A percentile compares a stretch with the other conserved stretches of the same genome.
Conservation (phyloP, 306 rosid genomes). For the Luffa aegyptiaca region DNA sequence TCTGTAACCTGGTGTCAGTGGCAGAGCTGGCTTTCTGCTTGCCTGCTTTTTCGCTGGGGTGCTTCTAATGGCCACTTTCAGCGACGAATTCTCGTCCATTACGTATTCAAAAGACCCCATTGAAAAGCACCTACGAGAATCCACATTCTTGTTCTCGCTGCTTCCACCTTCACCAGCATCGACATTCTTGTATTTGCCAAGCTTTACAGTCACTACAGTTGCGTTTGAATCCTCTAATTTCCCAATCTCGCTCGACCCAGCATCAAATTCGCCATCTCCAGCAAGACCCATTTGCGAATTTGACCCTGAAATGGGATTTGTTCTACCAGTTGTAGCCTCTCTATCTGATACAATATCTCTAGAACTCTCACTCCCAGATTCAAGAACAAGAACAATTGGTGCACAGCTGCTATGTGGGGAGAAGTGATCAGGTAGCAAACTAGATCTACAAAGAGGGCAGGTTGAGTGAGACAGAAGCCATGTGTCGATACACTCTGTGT, state of each 20-base stretch:
- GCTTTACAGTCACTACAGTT: constrained; percentile 59
- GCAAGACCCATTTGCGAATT: constrained; percentile 29
- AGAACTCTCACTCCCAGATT: constrained; percentile 80
- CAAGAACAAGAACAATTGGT: constrained; percentile 74
- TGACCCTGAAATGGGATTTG: constrained; percentile 30
- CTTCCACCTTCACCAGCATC: constrained; percentile 44
- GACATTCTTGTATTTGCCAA: constrained; percentile 70
- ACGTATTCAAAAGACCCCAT: constrained; percentile 89
- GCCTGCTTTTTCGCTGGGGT: constrained; percentile 36
- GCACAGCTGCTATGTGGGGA: constrained; percentile 27
- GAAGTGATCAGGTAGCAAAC: constrained; percentile 53
- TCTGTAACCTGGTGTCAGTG: constrained; percentile 51
- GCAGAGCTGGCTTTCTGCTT: constrained; percentile 41
- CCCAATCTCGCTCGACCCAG: constrained; percentile 30
- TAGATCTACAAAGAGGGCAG: constrained; percentile 85
- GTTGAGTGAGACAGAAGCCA: constrained; percentile 97
- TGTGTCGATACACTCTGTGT: constrained; percentile 82
- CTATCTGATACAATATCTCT: constrained; percentile 52
- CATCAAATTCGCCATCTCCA: constrained; percentile 30
- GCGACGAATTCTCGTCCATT: constrained; percentile 60
- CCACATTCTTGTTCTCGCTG: constrained; percentile 34
- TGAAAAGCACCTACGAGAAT: constrained; percentile 81
- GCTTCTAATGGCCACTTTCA: constrained; percentile 63
- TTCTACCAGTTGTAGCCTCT: constrained; percentile 36
- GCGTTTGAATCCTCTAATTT: constrained; percentile 19